phyloP scores from a whole-genome alignment of 768 basidiomycete genomes.

The Goffeauzyma gilvescens region DNA sequence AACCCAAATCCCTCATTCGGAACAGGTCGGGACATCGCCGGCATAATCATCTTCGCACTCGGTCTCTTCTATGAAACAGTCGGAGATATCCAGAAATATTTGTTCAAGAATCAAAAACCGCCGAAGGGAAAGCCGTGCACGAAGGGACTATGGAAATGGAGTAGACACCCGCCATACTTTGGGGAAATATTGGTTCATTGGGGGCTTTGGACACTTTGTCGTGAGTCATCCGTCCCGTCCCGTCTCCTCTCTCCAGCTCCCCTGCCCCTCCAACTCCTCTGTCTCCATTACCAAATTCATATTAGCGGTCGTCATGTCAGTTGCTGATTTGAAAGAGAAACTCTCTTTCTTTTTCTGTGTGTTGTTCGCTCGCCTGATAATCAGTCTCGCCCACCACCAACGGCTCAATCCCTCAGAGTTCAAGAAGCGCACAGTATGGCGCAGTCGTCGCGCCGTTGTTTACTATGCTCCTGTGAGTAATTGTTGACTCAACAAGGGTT shows the following conservation, averaged over 20 bases:
- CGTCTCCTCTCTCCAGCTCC: too few species aligned
- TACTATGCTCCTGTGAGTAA: conserved; percentile 41
- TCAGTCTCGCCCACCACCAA: conserved; percentile 44
- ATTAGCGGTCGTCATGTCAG: too few species aligned
- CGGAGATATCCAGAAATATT: conserved; percentile 46
- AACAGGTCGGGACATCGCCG: conserved; percentile 45
- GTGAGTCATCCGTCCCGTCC: too few species aligned
- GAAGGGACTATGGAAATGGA: conserved; percentile 29
- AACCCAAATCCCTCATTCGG: conserved; percentile 46
- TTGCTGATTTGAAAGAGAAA: too few species aligned
- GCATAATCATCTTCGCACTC: conserved; percentile 44
- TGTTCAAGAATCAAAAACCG: conserved; percentile 39
- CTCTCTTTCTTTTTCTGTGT: too few species aligned
- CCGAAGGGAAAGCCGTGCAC: conserved; percentile 39
- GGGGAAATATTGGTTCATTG: conserved; percentile 41
- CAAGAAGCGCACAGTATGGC: conserved; percentile 43
- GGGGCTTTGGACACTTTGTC: conserved; percentile 16
- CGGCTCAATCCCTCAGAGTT: conserved; percentile 34
- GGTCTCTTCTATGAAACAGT: conserved; percentile 43
- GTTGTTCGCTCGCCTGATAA: too few species aligned
- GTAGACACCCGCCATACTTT: conserved; percentile 50
- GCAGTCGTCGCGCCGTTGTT: conserved; percentile 46
- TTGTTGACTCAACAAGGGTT: too few species aligned
- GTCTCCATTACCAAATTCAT: too few species aligned
- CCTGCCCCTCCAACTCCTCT: too few species aligned